phyloP scores from a whole-genome alignment of 495 filamentous ascomycete genomes.

The Xeromyces bisporus region DNA sequence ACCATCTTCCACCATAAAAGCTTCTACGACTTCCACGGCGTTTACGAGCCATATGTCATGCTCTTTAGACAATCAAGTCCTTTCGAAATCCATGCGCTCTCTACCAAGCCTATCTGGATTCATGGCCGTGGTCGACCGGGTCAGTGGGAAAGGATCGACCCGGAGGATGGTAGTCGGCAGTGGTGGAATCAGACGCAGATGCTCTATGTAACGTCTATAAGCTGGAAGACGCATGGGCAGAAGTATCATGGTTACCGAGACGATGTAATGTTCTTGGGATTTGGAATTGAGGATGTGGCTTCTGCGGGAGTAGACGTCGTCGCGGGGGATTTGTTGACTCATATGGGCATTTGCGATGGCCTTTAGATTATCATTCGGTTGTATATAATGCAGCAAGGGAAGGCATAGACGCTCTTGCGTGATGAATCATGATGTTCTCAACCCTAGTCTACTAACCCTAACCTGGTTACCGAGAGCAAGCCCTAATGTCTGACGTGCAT shows the following conservation, averaged over 20 bases:
- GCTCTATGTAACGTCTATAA: slow-evolving; percentile 35
- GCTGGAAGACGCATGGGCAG: slow-evolving; percentile 26
- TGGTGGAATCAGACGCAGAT: slow-evolving; percentile 18
- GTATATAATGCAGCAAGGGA: too few relatives aligned
- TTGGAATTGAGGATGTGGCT: slow-evolving; percentile 31
- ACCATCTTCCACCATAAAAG: slow-evolving; percentile 36
- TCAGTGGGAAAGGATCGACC: background rate
- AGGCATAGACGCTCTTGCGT: too few relatives aligned
- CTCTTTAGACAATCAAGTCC: slow-evolving; percentile 27
- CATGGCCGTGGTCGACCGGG: slow-evolving; percentile 15
- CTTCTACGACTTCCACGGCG: slow-evolving; percentile 23
- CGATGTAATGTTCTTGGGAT: slow-evolving; percentile 30
- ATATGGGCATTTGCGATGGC: slow-evolving; percentile 14
- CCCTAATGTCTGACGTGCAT: too few relatives aligned
- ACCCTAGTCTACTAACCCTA: too few relatives aligned
- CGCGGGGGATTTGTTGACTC: slow-evolving; percentile 28
- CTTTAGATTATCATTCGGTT: too few relatives aligned
- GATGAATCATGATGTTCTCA: too few relatives aligned
- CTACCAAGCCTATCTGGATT: slow-evolving; percentile 34
- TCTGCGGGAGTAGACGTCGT: slow-evolving; percentile 28
- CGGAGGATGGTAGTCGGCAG: background rate
- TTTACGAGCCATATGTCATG: slow-evolving; percentile 38
- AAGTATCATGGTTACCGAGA: slow-evolving; percentile 34
- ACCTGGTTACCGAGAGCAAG: too few relatives aligned
- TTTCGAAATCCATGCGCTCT: slow-evolving; percentile 32